Evolutionary conservation across 2,329 filamentous ascomycete genomes (phyloP).

Genomic region (Aspergillus amoenus): DNA sequence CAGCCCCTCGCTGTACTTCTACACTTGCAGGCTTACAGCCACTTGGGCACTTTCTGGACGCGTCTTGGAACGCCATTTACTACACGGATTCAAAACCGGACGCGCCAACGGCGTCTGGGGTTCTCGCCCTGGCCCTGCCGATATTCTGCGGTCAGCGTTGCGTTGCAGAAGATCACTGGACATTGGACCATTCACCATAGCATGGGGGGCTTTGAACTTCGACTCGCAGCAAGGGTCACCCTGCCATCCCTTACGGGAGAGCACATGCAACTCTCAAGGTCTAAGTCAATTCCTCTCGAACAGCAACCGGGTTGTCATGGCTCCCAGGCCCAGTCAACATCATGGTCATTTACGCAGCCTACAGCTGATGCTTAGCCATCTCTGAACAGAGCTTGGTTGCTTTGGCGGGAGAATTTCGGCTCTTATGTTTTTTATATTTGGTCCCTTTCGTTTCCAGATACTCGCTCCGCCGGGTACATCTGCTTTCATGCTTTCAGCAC

Average conservation of each 20-base stretch:
- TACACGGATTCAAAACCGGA: background rate
- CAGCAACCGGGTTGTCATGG: background rate
- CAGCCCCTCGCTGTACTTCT: background rate
- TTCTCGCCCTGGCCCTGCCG: background rate
- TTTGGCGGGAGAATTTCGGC: no score
- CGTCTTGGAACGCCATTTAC: background rate
- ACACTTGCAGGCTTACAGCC: background rate
- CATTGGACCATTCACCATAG: no score
- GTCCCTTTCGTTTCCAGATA: background rate
- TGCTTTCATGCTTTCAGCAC: background rate
- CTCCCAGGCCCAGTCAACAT: background rate
- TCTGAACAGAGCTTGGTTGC: background rate
- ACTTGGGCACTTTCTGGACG: background rate
- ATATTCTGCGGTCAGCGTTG: constrained; percentile 3
- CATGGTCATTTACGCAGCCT: background rate
- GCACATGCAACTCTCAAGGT: background rate
- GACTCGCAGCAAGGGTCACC: background rate
- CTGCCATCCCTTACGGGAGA: constrained; percentile 3
- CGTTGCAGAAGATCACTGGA: background rate
- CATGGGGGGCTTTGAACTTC: background rate
- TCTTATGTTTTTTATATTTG: background rate
- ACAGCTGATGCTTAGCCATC: background rate
- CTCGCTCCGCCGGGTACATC: background rate
- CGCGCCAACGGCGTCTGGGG: background rate
- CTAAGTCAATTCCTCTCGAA: background rate